Base-by-base conservation (phyloP, 768 basidiomycete species). In the Phaeotremella fagi region DNA sequence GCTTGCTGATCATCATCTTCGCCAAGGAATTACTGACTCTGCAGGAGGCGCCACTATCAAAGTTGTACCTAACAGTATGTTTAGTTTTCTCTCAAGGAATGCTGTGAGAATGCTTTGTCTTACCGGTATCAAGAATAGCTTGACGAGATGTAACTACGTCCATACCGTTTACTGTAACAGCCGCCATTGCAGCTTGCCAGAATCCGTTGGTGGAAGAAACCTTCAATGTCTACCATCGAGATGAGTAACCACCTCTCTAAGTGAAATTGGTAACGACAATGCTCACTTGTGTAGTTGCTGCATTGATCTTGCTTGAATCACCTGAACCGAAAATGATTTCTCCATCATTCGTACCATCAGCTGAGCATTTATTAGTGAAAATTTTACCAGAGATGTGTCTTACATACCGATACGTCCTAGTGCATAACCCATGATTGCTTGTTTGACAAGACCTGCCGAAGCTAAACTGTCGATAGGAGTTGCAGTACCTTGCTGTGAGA, bases 301-400 rank as follows among this genome's bases (percentile, higher is more conserved):
- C 50, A 60, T 83, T 79, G 70, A 88, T 87, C 74, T 89, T 88
- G 57, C 80, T 77, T 7, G 75, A 12, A 73, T 90, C 86, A 28
- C 88, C 79, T 12, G 80, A 85, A 28, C 88, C 89, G 58, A 91
- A 86, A 6, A 88, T 88, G 54, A 90, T 80, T 75, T 88, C 80
- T 46, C 88, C 88, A 60, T 53, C 48, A 42, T 57, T 63, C 49
- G 57, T 46, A 9, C 60, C 60, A 33, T 61, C 60, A 22, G 52
- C 60, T 61, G 48, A 5, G 26, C 24, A 14, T 22, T 33, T 16
- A 7, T 27, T 6, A 26, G 27, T 27, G 5, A 22, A 9, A 4
- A 42, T 6, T 27, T 3, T 14, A 24, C 18, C 44, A 20, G 26
- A 20, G 23, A 45, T 5, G 26, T 11, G 12, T 15, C 23, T 6